A percentile compares a stretch with the other conserved stretches of the same genome.
Evolutionary conservation across 2,329 filamentous ascomycete species (phyloP).

Genomic region (Trichoderma aggressivum): DNA sequence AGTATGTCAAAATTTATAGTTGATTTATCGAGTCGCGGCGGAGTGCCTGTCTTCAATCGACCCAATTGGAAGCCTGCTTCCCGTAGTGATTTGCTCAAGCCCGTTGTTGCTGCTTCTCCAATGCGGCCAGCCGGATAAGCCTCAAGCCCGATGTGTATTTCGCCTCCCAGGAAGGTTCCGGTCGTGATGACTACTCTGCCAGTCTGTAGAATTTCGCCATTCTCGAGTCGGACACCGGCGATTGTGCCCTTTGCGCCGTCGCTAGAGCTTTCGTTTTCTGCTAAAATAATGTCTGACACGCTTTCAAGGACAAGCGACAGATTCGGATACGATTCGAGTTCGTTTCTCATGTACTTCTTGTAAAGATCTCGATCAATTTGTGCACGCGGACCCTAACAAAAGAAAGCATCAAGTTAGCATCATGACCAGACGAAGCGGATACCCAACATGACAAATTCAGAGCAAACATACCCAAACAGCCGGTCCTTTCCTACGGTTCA

Average conservation of each 20-base stretch:
- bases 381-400: slow-evolving; percentile 69
- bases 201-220: slow-evolving; percentile 77
- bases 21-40: slow-evolving; percentile 76
- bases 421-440: not conserved
- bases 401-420: not conserved
- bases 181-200: slow-evolving; percentile 89
- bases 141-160: slow-evolving; percentile 92
- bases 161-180: slow-evolving; percentile 89
- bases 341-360: slow-evolving; percentile 84
- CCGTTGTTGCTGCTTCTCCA: slow-evolving; percentile 89
- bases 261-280: slow-evolving; percentile 44
- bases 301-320: slow-evolving; percentile 79
- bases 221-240: slow-evolving; percentile 80
- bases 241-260: slow-evolving; percentile 64
- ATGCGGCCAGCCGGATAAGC: slow-evolving; percentile 84
- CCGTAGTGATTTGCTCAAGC: slow-evolving; percentile 82
- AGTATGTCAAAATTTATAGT: slow-evolving; percentile 76
- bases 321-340: slow-evolving; percentile 74
- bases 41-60: slow-evolving; percentile 91
- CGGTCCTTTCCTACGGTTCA: slow-evolving; percentile 87
- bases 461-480: slow-evolving; percentile 70
- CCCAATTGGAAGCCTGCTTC: slow-evolving; percentile 88
- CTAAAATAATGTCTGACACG: slow-evolving; percentile 81
- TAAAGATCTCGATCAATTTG: slow-evolving; percentile 93
- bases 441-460: too few relatives aligned